A percentile compares a stretch with the other conserved stretches of the same genome.
Evolutionary conservation across 441 rosid genomes (phyloP).

Genomic region (Jatropha podagrica): DNA sequence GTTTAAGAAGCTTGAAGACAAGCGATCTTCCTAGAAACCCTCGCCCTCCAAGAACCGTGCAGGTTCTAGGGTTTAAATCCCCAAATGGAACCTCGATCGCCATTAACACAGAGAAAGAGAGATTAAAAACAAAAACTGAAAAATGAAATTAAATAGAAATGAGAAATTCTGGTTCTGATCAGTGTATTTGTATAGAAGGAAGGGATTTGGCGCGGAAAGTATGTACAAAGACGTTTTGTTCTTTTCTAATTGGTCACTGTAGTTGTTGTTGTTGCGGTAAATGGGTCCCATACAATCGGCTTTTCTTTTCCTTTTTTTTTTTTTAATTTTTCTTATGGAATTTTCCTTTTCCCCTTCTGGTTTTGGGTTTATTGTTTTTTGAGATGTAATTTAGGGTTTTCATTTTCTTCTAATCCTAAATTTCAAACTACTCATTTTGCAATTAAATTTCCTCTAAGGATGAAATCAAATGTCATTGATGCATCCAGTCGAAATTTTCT

Average conservation of each 20-base stretch:
- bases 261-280: background rate
- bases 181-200: background rate
- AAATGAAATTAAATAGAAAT: background rate
- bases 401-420: background rate
- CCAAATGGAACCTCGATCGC: constrained; percentile 42
- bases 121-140: background rate
- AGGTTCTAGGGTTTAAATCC: constrained; percentile 48
- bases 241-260: background rate
- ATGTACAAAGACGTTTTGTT: constrained; percentile 13
- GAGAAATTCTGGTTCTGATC: background rate
- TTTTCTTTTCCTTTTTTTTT: background rate
- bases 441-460: too few relatives aligned
- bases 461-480: too few relatives aligned
- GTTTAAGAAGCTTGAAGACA: constrained; percentile 56
- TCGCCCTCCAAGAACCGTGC: constrained; percentile 84
- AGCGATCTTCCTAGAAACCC: constrained; percentile 82
- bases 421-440: background rate
- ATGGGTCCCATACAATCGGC: constrained; percentile 13
- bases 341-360: background rate
- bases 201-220: constrained; percentile 28
- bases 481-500: too few relatives aligned
- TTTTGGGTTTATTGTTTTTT: background rate
- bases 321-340: background rate
- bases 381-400: background rate
- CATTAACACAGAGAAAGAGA: constrained; percentile 8